Evolutionary conservation across 306 rosid genomes (phyloP), one percentile per base, ranked within the genome.

Genomic region (Prunus mongolica): DNA sequence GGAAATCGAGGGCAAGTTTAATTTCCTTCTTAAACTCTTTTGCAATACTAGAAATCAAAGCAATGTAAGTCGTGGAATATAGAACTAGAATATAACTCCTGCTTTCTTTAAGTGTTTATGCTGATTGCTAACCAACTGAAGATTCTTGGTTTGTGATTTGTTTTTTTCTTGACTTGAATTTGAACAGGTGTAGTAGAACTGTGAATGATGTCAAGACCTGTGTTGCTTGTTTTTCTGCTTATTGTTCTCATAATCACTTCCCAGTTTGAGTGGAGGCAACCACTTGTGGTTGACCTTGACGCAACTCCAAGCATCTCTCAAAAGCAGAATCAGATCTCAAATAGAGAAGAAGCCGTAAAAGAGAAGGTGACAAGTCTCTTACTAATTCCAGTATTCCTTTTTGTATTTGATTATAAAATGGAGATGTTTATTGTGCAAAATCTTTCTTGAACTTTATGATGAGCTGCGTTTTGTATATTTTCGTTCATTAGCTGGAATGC

Each of bases 261-360:
- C n/a, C 96, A 91, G 84, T 91, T 93, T 63, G 98, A 93, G 83
- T 91, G 98, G 98, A 91, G 79, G 71, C 97, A 89, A 74, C 97
- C 76, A 78, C 88, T 90, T 75, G 96, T 88, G 57, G 52, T 83
- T 70, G 98, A 91, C 79, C 88, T 86, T 63, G 92, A 89, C 24
- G 60, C 85, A 22, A 77, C 79, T 70, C 83, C 89, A 6, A 64
- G 65, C 61, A 44, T 88, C 54, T 80, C 92, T 13, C 85, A 88
- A 67, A 89, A 93, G 86, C 95, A 89, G 82, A 87, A 69, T 9
- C 93, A 79, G 63, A 78, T 86, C 69, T 82, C 93, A 55, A 84
- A 84, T 71, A 78, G 87, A 63, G 88, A 93, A 83, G 95, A 91
- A 78, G 85, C 84, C 5, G 88, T 91, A 24, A 89, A 93, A 71